These are phyloP conservation scores for Phytophthora pistaciae DNA, from an alignment of 352 stramenopile species.

Conservation along the genomic window DNA sequence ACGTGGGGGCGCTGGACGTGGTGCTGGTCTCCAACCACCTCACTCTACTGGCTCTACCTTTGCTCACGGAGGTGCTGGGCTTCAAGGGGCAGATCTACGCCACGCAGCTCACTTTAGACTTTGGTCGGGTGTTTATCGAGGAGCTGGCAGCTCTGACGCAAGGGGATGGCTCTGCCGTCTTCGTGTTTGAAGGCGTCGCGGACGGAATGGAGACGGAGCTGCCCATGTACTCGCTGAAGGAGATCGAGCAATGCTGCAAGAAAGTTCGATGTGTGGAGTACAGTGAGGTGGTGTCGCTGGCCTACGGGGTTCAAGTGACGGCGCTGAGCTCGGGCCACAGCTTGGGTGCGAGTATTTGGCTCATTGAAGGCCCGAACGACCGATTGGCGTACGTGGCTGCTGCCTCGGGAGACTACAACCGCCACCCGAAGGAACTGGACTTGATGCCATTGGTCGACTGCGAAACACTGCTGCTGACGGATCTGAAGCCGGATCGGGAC, in stretches of 20 bases:
- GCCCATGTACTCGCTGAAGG: conserved; percentile 52
- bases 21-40: conserved; percentile 81
- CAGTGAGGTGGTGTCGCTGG: conserved; percentile 57
- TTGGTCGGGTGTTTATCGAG: conserved; percentile 76
- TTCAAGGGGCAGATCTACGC: conserved; percentile 82
- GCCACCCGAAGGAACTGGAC: conserved; percentile 86
- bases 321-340: conserved; percentile 80
- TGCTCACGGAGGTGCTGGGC: conserved; percentile 77
- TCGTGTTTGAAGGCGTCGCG: conserved; percentile 36
- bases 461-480: conserved; percentile 80
- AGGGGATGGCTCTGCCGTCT: conserved; percentile 24
- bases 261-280: conserved; percentile 70
- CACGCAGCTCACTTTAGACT: conserved; percentile 74
- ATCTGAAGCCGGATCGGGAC: conserved; percentile 80
- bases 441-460: conserved; percentile 78
- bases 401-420: conserved; percentile 84
- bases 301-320: conserved; percentile 79
- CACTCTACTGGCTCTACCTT: conserved; percentile 74
- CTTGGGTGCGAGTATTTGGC: conserved; percentile 76
- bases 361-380: conserved; percentile 76
- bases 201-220: conserved; percentile 33
- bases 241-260: conserved; percentile 54
- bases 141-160: conserved; percentile 53
- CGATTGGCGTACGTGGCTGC: conserved; percentile 79
- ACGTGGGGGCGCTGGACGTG: conserved; percentile 73